These are phyloP conservation scores for Paramecium tetraurelia DNA, from an alignment of 73 alveolate species.

Conservation along the genomic window DNA sequence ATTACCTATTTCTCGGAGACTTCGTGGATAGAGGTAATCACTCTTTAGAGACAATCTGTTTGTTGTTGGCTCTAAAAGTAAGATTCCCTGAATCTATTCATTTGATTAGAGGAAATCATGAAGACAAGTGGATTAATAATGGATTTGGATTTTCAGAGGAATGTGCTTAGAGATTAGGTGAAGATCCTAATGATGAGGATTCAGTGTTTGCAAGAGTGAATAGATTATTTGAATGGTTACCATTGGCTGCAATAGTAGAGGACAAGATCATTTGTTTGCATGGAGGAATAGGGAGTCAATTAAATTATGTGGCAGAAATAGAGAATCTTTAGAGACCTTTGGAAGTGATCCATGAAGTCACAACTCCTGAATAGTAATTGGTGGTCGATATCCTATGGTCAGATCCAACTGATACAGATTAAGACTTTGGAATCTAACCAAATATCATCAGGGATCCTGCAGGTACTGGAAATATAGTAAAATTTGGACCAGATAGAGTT, in stretches of 20 bases:
- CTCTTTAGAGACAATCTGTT: constrained; percentile 87
- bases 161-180: constrained; percentile 96
- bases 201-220: constrained; percentile 88
- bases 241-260: constrained; percentile 92
- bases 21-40: constrained; percentile 91
- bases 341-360: constrained; percentile 91
- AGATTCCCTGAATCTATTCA: constrained; percentile 89
- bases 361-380: constrained; percentile 79
- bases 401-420: constrained; percentile 95
- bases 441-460: constrained; percentile 99
- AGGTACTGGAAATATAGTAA: constrained; percentile 98
- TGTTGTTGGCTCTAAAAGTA: constrained; percentile 89
- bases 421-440: constrained; percentile 92
- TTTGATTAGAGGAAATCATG: constrained; percentile 90
- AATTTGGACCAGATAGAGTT: constrained; percentile 99
- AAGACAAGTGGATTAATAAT: constrained; percentile 72
- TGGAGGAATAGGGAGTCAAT: constrained; percentile 95
- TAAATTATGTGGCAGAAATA: constrained; percentile 81
- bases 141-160: constrained; percentile 97
- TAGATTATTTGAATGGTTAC: constrained; percentile 91
- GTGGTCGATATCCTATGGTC: constrained; percentile 92
- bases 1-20: constrained; percentile 94
- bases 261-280: constrained; percentile 86
- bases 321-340: constrained; percentile 88
- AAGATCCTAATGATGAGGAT: constrained; percentile 91